Percentiles rank a stretch among this genome's conserved stretches.
These are phyloP conservation scores for Sorghum bicolor DNA, from an alignment of 176 grass and related monocot genomes.

Conservation along the genomic window DNA sequence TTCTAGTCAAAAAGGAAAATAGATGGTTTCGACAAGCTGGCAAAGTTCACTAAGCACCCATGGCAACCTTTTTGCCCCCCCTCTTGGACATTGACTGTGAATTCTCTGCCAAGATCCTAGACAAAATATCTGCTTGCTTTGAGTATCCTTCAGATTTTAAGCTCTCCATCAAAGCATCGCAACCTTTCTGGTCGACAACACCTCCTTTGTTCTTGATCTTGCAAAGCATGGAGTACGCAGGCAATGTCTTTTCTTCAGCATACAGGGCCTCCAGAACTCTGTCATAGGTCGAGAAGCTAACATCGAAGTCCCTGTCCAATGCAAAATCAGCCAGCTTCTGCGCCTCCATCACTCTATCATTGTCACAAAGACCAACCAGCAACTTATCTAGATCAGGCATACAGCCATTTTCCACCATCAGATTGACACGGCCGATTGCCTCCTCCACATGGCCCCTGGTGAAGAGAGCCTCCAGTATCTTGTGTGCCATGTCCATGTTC, in stretches of 20 bases:
- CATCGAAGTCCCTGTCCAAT: conserved; percentile 69
- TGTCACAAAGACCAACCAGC: conserved; percentile 60
- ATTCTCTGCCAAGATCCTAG: conserved; percentile 70
- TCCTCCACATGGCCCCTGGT: conserved; percentile 92
- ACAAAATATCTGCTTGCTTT: conserved; percentile 91
- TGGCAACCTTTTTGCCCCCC: conserved; percentile 44
- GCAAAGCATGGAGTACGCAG: conserved; percentile 84
- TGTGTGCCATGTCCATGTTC: conserved; percentile 73
- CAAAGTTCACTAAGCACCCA: conserved; percentile 40
- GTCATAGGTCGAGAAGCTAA: conserved; percentile 79
- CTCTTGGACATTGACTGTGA: conserved; percentile 31
- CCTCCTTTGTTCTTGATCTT: conserved; percentile 96
- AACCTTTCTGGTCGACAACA: conserved; percentile 63
- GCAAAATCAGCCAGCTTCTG: conserved; percentile 78
- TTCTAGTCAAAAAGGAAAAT: conserved; percentile 28
- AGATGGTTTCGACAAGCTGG: not conserved
- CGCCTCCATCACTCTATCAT: conserved; percentile 70
- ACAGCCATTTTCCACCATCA: conserved; percentile 69
- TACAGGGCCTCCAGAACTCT: conserved; percentile 73
- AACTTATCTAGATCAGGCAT: conserved; percentile 71
- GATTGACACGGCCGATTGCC: conserved; percentile 71
- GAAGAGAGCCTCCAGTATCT: conserved; percentile 77
- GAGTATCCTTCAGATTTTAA: conserved; percentile 83
- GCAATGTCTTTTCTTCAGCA: conserved; percentile 65
- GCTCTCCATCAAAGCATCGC: conserved; percentile 65